These are phyloP conservation scores for Eimeria necatrix DNA, from an alignment of 169 alveolate species.

Conservation along the genomic window DNA sequence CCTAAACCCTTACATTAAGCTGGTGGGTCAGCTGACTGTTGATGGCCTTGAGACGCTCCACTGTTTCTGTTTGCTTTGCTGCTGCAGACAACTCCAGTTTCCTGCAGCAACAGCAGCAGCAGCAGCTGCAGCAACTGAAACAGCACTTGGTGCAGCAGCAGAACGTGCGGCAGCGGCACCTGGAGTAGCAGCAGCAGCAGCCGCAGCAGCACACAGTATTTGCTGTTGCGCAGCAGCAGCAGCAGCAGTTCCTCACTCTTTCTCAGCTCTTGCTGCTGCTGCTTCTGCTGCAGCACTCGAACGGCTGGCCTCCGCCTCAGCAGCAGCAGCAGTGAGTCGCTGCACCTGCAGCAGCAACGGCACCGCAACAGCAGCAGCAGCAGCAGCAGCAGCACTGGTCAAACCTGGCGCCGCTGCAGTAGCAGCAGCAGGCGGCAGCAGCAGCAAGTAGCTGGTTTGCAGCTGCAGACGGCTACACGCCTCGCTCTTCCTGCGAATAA, in stretches of 20 bases:
- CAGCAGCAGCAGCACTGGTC: background rate
- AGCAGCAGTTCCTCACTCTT: background rate
- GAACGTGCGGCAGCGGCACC: background rate
- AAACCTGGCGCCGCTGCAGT: background rate
- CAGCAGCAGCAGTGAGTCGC: slow-evolving; percentile 11
- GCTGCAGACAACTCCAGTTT: slow-evolving; percentile 23
- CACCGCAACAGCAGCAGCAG: slow-evolving; percentile 9
- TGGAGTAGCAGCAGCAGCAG: slow-evolving; percentile 3
- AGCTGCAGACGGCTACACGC: too few species aligned
- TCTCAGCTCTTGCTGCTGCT: slow-evolving; percentile 15
- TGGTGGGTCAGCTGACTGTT: slow-evolving; percentile 24
- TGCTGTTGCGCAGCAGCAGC: background rate
- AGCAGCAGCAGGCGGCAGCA: background rate
- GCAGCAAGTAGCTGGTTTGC: too few species aligned
- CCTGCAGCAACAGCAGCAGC: slow-evolving; percentile 47
- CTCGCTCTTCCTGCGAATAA: background rate
- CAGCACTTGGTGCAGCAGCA: slow-evolving; percentile 32
- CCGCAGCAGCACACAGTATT: background rate
- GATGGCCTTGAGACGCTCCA: slow-evolving; percentile 51
- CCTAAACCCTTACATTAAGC: slow-evolving; percentile 43
- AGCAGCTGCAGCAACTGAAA: background rate
- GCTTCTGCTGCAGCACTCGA: slow-evolving; percentile 40
- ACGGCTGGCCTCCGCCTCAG: slow-evolving; percentile 33
- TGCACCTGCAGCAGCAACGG: slow-evolving; percentile 34
- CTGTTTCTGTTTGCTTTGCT: slow-evolving; percentile 27